Conservation (phyloP, 192 early-diverging fungal species). For the Backusella sp. region DNA sequence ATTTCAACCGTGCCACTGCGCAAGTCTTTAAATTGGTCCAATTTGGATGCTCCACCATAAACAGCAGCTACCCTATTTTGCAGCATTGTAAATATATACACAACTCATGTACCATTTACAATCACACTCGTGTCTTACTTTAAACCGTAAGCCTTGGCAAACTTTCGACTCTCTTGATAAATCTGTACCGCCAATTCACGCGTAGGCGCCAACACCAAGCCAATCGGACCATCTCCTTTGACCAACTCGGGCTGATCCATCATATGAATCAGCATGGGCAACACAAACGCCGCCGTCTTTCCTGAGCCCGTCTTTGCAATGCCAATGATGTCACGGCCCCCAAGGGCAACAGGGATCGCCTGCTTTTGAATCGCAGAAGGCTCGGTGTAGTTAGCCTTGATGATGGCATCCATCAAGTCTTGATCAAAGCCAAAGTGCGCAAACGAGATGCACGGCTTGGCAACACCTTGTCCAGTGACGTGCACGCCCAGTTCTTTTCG, state of each 20-base stretch:
- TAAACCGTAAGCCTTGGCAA: conserved; percentile 72
- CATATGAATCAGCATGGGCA: conserved; percentile 83
- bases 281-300: conserved; percentile 82
- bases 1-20: conserved; percentile 67
- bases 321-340: conserved; percentile 81
- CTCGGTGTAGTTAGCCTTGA: conserved; percentile 62
- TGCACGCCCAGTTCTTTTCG: conserved; percentile 61
- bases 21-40: conserved; percentile 82
- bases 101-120: too few species aligned
- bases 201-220: conserved; percentile 75
- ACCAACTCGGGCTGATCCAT: conserved; percentile 80
- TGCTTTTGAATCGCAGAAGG: conserved; percentile 81
- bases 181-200: conserved; percentile 81
- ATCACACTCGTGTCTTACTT: conserved; percentile 27
- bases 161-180: conserved; percentile 75
- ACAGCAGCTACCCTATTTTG: conserved; percentile 56
- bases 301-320: conserved; percentile 87
- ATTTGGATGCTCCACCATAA: conserved; percentile 81
- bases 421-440: conserved; percentile 85
- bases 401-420: conserved; percentile 57
- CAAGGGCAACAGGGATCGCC: conserved; percentile 73
- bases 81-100: not conserved
- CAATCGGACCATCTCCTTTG: conserved; percentile 79
- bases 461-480: conserved; percentile 60
- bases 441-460: conserved; percentile 80